Base-by-base conservation (phyloP, 441 rosid species). In the Aleurites moluccanus region DNA sequence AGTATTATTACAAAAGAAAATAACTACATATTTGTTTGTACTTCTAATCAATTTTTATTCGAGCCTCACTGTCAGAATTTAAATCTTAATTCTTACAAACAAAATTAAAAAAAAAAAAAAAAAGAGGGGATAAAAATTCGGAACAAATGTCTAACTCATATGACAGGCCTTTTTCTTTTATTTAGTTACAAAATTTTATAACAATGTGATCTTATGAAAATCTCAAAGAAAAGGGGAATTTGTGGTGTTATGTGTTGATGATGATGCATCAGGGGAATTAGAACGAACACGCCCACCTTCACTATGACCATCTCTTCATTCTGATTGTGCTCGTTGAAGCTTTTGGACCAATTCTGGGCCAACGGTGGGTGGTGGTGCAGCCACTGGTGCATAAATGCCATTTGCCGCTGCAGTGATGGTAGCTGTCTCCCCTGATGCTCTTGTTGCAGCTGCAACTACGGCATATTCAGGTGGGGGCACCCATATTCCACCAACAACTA, bases 401-500 rank as follows among this genome's bases (percentile, higher is more conserved):
- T 80, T 80, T 35, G 38, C 64, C 3, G 38, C 64, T 3, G 85
- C 71, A 0, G 81, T 53, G 13, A 81, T 57, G 13, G 73, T 67
- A 49, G 76, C 71, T n/a, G 80, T 72, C 73, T 88, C 88, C 11
- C 77, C 84, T 23, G 82, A 50, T 59, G 81, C 64, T 45, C 80
- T 79, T 68, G 79, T 77, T 70, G 79, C 79, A 8, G 75, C 28
- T n/a, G 86, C 74, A 70, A 75, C 85, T 14, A 79, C 80, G 38
- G 88, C 75, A 50, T 88, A 89, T 18, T 88, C 96, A 1, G 88
- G 80, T 2, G 98, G 89, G 0, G 86, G 89, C 44, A 96, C 87
- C 98, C 98, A 96, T 66, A 96, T 86, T 50, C 98, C 97, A 42
- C 97, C 95, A 1, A 90, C 95, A 77, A 96, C 97, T 70, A 93